Conservation (phyloP, 2,329 filamentous ascomycete genomes). For the Boeremia lycopersici region DNA sequence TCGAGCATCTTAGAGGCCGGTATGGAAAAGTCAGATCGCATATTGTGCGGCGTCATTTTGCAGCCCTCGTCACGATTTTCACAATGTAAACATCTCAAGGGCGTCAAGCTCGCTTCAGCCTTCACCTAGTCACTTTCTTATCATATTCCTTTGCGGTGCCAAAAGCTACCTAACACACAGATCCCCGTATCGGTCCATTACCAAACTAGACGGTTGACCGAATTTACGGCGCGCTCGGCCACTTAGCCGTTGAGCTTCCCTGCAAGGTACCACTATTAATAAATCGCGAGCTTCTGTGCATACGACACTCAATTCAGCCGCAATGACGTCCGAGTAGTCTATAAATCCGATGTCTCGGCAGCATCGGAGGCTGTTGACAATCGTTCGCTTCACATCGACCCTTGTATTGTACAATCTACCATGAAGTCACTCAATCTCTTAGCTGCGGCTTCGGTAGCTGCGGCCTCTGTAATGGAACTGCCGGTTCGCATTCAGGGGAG, state of each 20-base stretch:
- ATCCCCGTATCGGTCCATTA: background rate
- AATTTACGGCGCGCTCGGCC: background rate
- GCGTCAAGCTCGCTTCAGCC: background rate
- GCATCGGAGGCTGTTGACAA: background rate
- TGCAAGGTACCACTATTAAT: conserved; percentile 10
- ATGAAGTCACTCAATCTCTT: conserved; percentile 3
- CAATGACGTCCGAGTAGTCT: background rate
- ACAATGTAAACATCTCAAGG: background rate
- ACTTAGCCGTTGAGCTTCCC: background rate
- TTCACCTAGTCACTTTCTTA: background rate
- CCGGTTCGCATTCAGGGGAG: conserved; percentile 16
- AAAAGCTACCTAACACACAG: background rate
- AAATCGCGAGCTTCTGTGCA: conserved; percentile 6
- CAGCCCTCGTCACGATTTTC: background rate
- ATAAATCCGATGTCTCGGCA: background rate
- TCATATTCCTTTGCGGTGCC: background rate
- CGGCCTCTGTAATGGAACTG: conserved; percentile 22
- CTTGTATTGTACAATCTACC: background rate
- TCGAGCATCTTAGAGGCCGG: conserved; percentile 15
- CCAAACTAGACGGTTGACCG: background rate
- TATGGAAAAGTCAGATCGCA: conserved; percentile 14
- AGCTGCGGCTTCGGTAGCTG: conserved; percentile 3
- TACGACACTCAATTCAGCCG: conserved; percentile 8
- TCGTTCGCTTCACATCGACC: background rate
- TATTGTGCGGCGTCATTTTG: conserved; percentile 1